Conservation (phyloP, 2,329 filamentous ascomycete genomes). For the Botrytis deweyae region DNA sequence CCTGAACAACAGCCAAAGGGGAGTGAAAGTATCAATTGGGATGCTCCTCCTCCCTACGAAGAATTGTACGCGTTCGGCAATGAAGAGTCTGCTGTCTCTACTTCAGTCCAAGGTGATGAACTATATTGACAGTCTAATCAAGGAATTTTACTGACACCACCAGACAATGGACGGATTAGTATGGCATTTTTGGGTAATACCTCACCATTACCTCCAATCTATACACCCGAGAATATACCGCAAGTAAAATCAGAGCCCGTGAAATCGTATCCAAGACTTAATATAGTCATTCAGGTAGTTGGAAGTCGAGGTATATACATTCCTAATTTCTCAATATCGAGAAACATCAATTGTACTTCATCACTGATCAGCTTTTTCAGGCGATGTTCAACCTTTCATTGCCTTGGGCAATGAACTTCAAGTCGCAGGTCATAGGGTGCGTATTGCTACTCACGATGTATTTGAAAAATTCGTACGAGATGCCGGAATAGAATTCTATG, state of each 20-base stretch:
- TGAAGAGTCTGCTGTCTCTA: not conserved
- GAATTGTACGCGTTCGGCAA: not conserved
- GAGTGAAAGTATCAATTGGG: not conserved
- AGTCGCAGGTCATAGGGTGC: constrained; percentile 65
- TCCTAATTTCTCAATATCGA: not conserved
- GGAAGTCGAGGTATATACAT: constrained; percentile 62
- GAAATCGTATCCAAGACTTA: constrained; percentile 46
- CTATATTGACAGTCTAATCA: too few species aligned
- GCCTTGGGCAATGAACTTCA: constrained; percentile 70
- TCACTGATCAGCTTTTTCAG: not conserved
- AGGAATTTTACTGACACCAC: not conserved
- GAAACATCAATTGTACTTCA: not conserved
- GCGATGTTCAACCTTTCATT: constrained; percentile 74
- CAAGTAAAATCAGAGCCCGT: not conserved
- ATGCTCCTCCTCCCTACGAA: constrained; percentile 14
- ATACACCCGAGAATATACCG: not conserved
- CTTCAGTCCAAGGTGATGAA: not conserved
- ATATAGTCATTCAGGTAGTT: constrained; percentile 82
- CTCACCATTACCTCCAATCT: constrained; percentile 25
- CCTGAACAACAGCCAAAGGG: not conserved
- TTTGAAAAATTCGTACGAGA: constrained; percentile 74
- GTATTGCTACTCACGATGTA: constrained; percentile 73
- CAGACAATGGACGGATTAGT: constrained; percentile 30
- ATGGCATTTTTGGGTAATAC: constrained; percentile 25
- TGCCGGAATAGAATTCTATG: constrained; percentile 73